phyloP scores from a whole-genome alignment of 768 basidiomycete species.

The Macrocybe gigantea region DNA sequence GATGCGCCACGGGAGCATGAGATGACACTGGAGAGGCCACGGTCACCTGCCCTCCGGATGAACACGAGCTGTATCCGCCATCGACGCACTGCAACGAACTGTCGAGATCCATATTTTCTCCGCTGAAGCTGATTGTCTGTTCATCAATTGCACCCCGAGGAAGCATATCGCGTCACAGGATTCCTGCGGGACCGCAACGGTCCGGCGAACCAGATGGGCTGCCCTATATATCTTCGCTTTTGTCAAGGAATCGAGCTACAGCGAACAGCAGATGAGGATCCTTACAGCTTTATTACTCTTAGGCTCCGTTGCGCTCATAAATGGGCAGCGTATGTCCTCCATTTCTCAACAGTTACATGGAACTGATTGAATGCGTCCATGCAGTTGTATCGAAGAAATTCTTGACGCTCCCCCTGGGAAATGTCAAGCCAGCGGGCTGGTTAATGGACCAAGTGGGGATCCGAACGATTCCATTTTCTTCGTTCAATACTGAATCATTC shows the following conservation, averaged over 20 bases:
- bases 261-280: too few species aligned
- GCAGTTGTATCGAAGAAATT: conserved; percentile 38
- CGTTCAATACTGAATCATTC: not conserved
- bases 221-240: too few species aligned
- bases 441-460: conserved; percentile 31
- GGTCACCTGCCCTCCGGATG: not conserved
- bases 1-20: too few species aligned
- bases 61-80: not conserved
- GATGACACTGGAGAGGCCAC: too few species aligned
- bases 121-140: not conserved
- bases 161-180: too few species aligned
- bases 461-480: not conserved
- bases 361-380: not conserved
- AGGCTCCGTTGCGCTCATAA: too few species aligned
- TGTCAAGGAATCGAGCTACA: too few species aligned
- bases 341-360: not conserved
- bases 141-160: not conserved
- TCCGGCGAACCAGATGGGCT: too few species aligned
- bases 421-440: conserved; percentile 35
- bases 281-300: too few species aligned
- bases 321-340: too few species aligned
- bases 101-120: not conserved
- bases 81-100: not conserved
- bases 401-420: conserved; percentile 31
- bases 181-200: too few species aligned